phyloP scores from a whole-genome alignment of 805 yeast species.

The Candida parachauliodes region DNA sequence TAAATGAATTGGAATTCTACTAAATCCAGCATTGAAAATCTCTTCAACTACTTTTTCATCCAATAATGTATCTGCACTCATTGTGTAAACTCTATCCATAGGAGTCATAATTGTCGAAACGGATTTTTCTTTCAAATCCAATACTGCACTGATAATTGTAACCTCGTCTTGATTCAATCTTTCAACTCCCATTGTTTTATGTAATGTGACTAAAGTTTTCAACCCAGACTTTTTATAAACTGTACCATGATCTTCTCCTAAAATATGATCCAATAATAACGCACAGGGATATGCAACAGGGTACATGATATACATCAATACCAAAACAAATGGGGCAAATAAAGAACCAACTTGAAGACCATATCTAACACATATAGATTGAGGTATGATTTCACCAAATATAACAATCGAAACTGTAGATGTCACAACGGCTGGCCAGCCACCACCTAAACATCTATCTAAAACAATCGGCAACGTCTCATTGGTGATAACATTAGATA shows the following conservation, averaged over 20 bases:
- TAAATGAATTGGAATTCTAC: constrained; percentile 88
- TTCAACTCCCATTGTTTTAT: constrained; percentile 93
- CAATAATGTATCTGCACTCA: constrained; percentile 76
- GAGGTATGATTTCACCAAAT: constrained; percentile 96
- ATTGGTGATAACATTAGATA: constrained; percentile 87
- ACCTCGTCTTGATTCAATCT: constrained; percentile 92
- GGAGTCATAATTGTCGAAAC: constrained; percentile 93
- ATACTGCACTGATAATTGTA: constrained; percentile 88
- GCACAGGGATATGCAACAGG: constrained; percentile 94
- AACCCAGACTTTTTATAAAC: constrained; percentile 89
- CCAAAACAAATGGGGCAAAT: constrained; percentile 82
- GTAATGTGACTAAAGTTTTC: constrained; percentile 89
- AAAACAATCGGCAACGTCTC: constrained; percentile 92
- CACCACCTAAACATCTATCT: constrained; percentile 92
- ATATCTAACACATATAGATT: constrained; percentile 85
- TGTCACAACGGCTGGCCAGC: constrained; percentile 92
- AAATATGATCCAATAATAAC: constrained; percentile 65
- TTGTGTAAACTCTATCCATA: constrained; percentile 80
- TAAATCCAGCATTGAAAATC: constrained; percentile 90
- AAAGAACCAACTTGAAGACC: constrained; percentile 89
- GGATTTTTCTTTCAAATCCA: constrained; percentile 88
- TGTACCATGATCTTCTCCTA: constrained; percentile 97
- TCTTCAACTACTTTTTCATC: constrained; percentile 85
- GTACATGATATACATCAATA: constrained; percentile 82
- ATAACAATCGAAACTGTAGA: constrained; percentile 92